Percentiles rank a stretch among this genome's conserved stretches.
Evolutionary conservation across 2,329 filamentous ascomycete species (phyloP).

Genomic region (Aspergillus tamarii): DNA sequence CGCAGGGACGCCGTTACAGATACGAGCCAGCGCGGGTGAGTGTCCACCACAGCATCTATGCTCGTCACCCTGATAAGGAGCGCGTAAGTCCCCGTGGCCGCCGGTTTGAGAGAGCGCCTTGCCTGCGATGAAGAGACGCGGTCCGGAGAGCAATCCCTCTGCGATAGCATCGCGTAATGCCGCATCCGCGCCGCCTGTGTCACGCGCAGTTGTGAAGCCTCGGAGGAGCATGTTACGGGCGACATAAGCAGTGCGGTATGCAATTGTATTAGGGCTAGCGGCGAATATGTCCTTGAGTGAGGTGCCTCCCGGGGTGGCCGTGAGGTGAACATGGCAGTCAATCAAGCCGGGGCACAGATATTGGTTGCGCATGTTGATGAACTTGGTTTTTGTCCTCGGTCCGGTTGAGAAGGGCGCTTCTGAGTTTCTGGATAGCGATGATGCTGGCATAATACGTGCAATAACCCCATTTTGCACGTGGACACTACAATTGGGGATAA

Average conservation of each 20-base stretch:
- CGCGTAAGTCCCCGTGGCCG: slow-evolving; percentile 57
- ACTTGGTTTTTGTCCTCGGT: not conserved
- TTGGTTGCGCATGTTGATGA: slow-evolving; percentile 47
- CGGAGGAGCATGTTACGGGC: slow-evolving; percentile 53
- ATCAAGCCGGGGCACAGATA: slow-evolving; percentile 57
- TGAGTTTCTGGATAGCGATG: not conserved
- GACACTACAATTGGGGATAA: slow-evolving; percentile 35
- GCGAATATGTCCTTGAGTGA: slow-evolving; percentile 41
- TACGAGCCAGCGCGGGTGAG: slow-evolving; percentile 29
- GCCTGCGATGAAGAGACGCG: slow-evolving; percentile 57
- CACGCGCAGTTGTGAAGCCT: slow-evolving; percentile 62
- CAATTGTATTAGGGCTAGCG: slow-evolving; percentile 33
- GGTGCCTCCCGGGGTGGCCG: slow-evolving; percentile 48
- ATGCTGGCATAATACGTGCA: slow-evolving; percentile 18
- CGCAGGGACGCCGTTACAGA: slow-evolving; percentile 59
- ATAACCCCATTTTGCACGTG: slow-evolving; percentile 43
- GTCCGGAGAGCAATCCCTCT: slow-evolving; percentile 57
- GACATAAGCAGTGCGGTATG: slow-evolving; percentile 17
- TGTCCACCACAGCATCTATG: slow-evolving; percentile 49
- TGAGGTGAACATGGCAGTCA: slow-evolving; percentile 56
- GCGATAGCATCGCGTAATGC: slow-evolving; percentile 51
- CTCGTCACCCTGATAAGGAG: slow-evolving; percentile 44
- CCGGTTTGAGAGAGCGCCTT: slow-evolving; percentile 60
- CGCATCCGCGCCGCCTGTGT: slow-evolving; percentile 58
- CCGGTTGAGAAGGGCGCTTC: not conserved